Evolutionary conservation across 352 stramenopile genomes (phyloP), one percentile per base, ranked within the genome.

Genomic region (Pythium oligandrum): DNA sequence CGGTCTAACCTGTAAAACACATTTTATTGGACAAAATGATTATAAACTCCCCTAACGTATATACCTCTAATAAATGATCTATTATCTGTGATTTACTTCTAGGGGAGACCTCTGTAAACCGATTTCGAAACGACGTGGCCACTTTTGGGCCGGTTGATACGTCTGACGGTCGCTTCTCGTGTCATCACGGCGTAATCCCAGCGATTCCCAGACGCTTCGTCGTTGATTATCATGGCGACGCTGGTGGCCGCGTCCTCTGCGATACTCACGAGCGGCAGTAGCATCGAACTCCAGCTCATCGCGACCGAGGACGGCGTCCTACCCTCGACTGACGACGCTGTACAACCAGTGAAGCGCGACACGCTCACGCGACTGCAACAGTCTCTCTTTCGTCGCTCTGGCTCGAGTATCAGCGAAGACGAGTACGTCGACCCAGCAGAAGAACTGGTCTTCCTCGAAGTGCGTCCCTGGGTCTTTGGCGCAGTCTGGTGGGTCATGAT

Each of bases 371-470:
- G 34, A 53, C 34, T 38, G 47, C 36, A 40, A 4, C 58, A 49
- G 56, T 58, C 57, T 11, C 37, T 47, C 1, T 40, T 38, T 7
- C 7, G 30, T 12, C 17, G 36, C n/a, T 4, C 0, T 3, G 46
- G 47, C 11, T 35, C 43, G 5, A 31, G 17, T 12, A 30, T 17
- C 8, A 6, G 4, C 4, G 42, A 57, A 10, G 46, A 59, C 17
- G 45, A 50, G 30, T 59, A 56, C 37, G 52, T 64, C 6, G 45
- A 51, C 10, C 57, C 57, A n/a, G 59, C 45, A 9, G 50, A 64
- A 32, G 40, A 44, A 36, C 52, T 59, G 31, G 36, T 64, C 39
- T 64, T 56, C 17, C 40, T 64, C 40, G 51, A 64, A 50, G 51
- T 64, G 51, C 57, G 57, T 30, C 57, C 57, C 36, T 2, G 11